Conservation (phyloP, 2,329 filamentous ascomycete genomes). For the Arthrobotrys iridis region DNA sequence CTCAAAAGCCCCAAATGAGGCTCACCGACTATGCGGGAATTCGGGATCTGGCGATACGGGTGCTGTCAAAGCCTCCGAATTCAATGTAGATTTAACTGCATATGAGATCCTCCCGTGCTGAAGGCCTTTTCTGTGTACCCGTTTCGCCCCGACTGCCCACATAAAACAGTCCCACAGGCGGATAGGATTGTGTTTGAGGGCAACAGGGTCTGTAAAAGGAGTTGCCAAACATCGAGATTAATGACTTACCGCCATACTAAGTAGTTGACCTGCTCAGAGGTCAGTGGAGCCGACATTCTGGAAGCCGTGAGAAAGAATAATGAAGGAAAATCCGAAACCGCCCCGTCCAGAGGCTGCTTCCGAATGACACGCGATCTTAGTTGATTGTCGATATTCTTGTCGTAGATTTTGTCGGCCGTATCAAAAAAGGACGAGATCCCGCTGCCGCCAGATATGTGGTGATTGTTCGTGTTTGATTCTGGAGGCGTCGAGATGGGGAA, state of each 20-base stretch:
- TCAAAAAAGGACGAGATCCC: conserved; percentile 3
- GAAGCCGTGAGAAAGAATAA: conserved; percentile 29
- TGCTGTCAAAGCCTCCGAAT: conserved; percentile 42
- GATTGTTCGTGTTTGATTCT: conserved; percentile 36
- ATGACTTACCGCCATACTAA: conserved; percentile 53
- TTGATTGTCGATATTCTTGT: conserved; percentile 24
- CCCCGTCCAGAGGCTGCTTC: conserved; percentile 50
- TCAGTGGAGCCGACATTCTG: conserved; percentile 52
- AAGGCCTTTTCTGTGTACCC: conserved; percentile 25
- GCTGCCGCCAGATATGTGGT: conserved; percentile 7
- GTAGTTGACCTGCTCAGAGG: conserved; percentile 55
- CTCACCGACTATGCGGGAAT: conserved; percentile 45
- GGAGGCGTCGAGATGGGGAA: conserved; percentile 50
- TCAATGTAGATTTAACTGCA: conserved; percentile 43
- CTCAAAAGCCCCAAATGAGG: conserved; percentile 33
- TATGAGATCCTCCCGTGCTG: conserved; percentile 11
- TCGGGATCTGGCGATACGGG: conserved; percentile 48
- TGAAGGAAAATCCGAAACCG: conserved; percentile 43
- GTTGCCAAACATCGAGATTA: conserved; percentile 5
- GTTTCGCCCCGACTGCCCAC: conserved; percentile 28
- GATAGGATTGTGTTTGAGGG: conserved; percentile 22
- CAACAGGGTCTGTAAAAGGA: conserved; percentile 10
- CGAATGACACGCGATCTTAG: conserved; percentile 49
- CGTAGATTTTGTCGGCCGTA: conserved; percentile 4
- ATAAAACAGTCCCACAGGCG: conserved; percentile 28